Percentiles rank a stretch among this genome's conserved stretches.
These are phyloP conservation scores for Erysimum cheiranthoides DNA, from an alignment of 345 rosid genomes.

Conservation along the genomic window DNA sequence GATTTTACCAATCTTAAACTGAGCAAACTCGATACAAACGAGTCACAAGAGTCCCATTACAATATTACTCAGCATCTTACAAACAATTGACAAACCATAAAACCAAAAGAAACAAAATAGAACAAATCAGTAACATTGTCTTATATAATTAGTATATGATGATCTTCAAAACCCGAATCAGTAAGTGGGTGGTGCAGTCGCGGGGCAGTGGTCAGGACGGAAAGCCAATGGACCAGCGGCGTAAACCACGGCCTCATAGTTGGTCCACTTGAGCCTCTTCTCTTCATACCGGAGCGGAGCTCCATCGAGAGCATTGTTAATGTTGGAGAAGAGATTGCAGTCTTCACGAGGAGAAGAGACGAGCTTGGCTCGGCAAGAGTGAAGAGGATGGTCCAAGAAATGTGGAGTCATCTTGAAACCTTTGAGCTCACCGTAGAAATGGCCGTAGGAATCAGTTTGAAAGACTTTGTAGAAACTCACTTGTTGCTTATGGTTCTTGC, in stretches of 20 bases:
- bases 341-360: slow-evolving; percentile 69
- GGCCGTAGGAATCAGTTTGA: slow-evolving; percentile 60
- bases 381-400: slow-evolving; percentile 82
- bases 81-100: slow-evolving; percentile 34
- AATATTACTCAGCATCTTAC: slow-evolving; percentile 36
- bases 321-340: slow-evolving; percentile 71
- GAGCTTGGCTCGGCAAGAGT: slow-evolving; percentile 74
- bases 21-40: slow-evolving; percentile 28
- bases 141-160: slow-evolving; percentile 15
- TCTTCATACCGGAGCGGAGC: slow-evolving; percentile 62
- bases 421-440: slow-evolving; percentile 76
- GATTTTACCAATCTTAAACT: slow-evolving; percentile 17
- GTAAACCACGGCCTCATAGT: slow-evolving; percentile 63
- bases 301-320: slow-evolving; percentile 75
- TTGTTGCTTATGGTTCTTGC: slow-evolving; percentile 62
- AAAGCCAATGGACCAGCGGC: slow-evolving; percentile 92
- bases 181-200: slow-evolving; percentile 47
- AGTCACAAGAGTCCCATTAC: slow-evolving; percentile 24
- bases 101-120: background rate
- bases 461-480: slow-evolving; percentile 72
- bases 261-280: slow-evolving; percentile 54
- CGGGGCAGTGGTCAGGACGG: slow-evolving; percentile 69
- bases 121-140: background rate
- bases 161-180: slow-evolving; percentile 28
- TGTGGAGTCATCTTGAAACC: slow-evolving; percentile 55